Conservation (phyloP, 345 rosid species). For the Sonneratia alba region DNA sequence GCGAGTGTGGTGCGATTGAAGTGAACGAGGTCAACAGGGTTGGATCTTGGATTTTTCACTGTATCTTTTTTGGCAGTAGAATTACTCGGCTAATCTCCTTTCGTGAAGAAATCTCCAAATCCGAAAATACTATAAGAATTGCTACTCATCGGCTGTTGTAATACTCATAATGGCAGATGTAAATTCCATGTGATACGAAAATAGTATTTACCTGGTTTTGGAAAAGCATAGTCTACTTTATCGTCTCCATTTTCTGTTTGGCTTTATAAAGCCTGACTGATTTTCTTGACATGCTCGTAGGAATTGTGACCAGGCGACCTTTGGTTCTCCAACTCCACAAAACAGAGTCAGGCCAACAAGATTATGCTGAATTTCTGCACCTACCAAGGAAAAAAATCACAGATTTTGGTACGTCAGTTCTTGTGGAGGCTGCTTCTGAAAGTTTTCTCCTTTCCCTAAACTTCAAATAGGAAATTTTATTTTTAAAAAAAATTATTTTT, state of each 20-base stretch:
- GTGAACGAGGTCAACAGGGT: too few relatives aligned
- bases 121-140: too few relatives aligned
- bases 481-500: neutral
- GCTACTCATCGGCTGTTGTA: neutral
- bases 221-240: neutral
- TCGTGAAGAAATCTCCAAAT: too few relatives aligned
- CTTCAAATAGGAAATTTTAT: neutral
- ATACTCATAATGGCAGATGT: neutral
- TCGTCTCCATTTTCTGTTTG: neutral
- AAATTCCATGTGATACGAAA: neutral
- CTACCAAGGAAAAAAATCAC: constrained; percentile 35
- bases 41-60: too few relatives aligned
- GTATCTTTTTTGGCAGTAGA: too few relatives aligned
- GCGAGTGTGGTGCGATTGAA: too few relatives aligned
- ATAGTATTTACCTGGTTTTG: constrained; percentile 3
- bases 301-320: constrained; percentile 62
- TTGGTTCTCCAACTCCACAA: constrained; percentile 62
- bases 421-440: neutral
- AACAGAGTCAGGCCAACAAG: constrained; percentile 32
- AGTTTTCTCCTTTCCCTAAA: too few relatives aligned
- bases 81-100: too few relatives aligned
- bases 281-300: constrained; percentile 16
- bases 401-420: constrained; percentile 27
- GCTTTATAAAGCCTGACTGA: neutral
- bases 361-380: constrained; percentile 68